A percentile compares a stretch with the other conserved stretches of the same genome.
Evolutionary conservation across 805 yeast species (phyloP).

Genomic region (Kuraishia piskuri): DNA sequence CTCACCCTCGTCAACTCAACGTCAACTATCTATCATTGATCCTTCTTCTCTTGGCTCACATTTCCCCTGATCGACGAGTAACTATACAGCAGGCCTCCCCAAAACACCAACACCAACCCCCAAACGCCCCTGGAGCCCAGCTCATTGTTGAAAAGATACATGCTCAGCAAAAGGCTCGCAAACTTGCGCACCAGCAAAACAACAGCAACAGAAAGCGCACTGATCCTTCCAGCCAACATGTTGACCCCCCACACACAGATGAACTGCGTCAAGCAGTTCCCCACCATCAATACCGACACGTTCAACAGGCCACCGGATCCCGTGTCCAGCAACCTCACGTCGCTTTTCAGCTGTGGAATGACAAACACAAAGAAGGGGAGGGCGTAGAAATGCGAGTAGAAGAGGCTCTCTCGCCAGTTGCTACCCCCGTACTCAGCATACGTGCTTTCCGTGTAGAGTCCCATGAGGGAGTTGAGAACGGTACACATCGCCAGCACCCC

Average conservation of each 20-base stretch:
- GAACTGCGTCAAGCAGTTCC: slow-evolving; percentile 46
- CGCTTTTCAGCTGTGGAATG: slow-evolving; percentile 13
- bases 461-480: slow-evolving; percentile 44
- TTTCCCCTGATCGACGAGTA: neutral
- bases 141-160: slow-evolving; percentile 39
- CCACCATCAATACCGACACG: slow-evolving; percentile 17
- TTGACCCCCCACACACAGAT: slow-evolving; percentile 65
- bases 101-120: slow-evolving; percentile 35
- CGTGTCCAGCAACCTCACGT: slow-evolving; percentile 8
- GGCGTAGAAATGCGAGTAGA: slow-evolving; percentile 49
- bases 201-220: slow-evolving; percentile 58
- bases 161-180: slow-evolving; percentile 47
- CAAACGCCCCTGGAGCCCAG: slow-evolving; percentile 19
- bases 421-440: slow-evolving; percentile 37
- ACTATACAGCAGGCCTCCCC: slow-evolving; percentile 44
- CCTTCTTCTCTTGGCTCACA: neutral
- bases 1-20: no score
- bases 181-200: slow-evolving; percentile 56
- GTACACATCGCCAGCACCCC: slow-evolving; percentile 37
- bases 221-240: slow-evolving; percentile 43
- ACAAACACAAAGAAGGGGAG: slow-evolving; percentile 43
- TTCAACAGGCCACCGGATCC: neutral
- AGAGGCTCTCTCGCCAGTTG: slow-evolving; percentile 58
- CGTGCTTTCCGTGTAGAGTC: slow-evolving; percentile 46
- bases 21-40: no score